phyloP scores from a whole-genome alignment of 164 flowering plant species.

The Sextonia rubra region DNA sequence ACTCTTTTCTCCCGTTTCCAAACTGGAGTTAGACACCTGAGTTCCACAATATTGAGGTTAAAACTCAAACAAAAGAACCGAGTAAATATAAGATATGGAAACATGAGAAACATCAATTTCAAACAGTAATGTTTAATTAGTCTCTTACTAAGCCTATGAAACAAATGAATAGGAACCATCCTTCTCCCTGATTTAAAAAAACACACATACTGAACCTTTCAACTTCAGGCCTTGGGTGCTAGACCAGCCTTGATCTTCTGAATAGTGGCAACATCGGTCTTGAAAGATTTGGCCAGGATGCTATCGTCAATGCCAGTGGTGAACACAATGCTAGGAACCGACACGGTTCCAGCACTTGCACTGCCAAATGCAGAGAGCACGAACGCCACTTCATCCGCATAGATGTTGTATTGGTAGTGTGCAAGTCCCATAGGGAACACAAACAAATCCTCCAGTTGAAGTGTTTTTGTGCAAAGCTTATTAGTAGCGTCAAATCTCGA shows the following conservation, averaged over 20 bases:
- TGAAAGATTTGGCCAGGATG: constrained; percentile 20
- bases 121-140: no score
- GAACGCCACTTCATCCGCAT: constrained; percentile 4
- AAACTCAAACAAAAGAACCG: no score
- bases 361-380: constrained; percentile 24
- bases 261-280: no score
- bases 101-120: no score
- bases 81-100: no score
- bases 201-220: neutral
- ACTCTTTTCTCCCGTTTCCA: no score
- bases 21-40: no score
- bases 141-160: no score
- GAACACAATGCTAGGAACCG: constrained; percentile 14
- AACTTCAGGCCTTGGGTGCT: constrained; percentile 8
- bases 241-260: no score
- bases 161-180: neutral
- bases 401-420: constrained; percentile 23
- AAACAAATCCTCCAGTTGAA: constrained; percentile 25
- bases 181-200: neutral
- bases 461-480: constrained; percentile 22
- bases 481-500: constrained; percentile 20
- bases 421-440: constrained; percentile 28
- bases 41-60: no score
- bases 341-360: constrained; percentile 20
- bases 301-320: constrained; percentile 12